Base-by-base conservation (phyloP, 2,329 filamentous ascomycete genomes). In the Lanzia echinophila region DNA sequence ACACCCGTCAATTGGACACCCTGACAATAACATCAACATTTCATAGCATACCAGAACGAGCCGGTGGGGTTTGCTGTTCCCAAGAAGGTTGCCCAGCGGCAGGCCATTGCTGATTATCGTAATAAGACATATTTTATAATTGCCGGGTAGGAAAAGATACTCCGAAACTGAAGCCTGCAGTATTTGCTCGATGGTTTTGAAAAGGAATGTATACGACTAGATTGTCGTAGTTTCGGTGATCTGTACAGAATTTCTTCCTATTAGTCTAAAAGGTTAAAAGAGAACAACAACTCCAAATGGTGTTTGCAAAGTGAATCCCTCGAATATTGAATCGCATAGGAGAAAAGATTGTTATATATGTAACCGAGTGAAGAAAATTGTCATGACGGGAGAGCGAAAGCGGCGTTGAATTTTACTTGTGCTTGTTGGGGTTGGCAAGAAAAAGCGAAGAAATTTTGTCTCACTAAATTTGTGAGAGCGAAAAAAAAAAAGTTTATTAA, bases 1-100 rank as follows among this genome's bases (percentile, higher is more conserved):
- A 65, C 60, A 58, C 53, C 53, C 52, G 59, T 65, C 59, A 63
- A 65, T 64, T 60, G 24, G 54, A 56, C 54, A 39, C 56, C 53
- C 52, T 36, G 43, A 8, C 46, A 17, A 34, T 51, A 20, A 38
- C 13, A 43, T 42, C 22, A 45, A 53, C 53, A n/a, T 41, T 41
- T 33, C 41, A 47, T 2, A 28, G 62, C 76, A 68, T 81, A 86
- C 83, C 84, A 69, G 86, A 88, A 67, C 85, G 82, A 62, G 85
- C 86, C 38, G 85, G 84, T 58, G 85, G 85, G 56, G 79, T 79
- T 61, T 84, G 84, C 67, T 87, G 83, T 65, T 89, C 86, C 86
- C 86, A 89, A 44, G 82, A 83, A 20, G 79, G 70, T 73, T 87
- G 84, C 64, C 58, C 58, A 42, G 60, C 55, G 59, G 79, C 78